phyloP scores from a whole-genome alignment of 164 flowering plant genomes.

The Magnolia officinalis region DNA sequence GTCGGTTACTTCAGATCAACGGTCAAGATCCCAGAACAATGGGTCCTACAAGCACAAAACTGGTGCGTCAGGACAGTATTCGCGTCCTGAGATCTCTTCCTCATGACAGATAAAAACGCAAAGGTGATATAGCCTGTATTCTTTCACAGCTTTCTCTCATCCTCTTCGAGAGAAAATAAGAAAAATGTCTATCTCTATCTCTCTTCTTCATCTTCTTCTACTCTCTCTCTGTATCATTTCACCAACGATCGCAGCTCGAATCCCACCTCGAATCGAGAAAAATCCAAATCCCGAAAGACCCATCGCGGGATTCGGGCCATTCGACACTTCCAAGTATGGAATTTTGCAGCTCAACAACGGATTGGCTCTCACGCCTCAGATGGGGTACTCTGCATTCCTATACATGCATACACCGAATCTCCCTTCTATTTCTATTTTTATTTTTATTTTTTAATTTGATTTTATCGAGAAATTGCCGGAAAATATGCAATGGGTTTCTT shows the following conservation, averaged over 20 bases:
- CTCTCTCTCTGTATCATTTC: conserved; percentile 18
- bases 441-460: not conserved
- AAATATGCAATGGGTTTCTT: not conserved
- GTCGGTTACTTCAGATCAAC: no score
- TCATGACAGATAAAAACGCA: no score
- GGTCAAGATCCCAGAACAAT: no score
- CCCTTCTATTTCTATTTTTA: not conserved
- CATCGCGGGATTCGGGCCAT: conserved; percentile 28
- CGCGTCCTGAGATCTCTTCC: no score
- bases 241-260: conserved; percentile 22
- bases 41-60: no score
- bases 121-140: no score
- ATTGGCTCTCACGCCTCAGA: conserved; percentile 74
- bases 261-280: conserved; percentile 1
- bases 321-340: conserved; percentile 68
- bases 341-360: conserved; percentile 70
- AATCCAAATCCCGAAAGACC: conserved; percentile 17
- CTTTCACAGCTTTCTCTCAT: no score
- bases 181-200: conserved; percentile 1
- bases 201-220: conserved; percentile 8
- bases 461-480: not conserved
- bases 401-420: not conserved
- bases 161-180: not conserved
- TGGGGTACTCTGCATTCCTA: conserved; percentile 53
- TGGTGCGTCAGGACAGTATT: no score